phyloP scores from a whole-genome alignment of 2,329 filamentous ascomycete species.

The Lecanicillium sp. region DNA sequence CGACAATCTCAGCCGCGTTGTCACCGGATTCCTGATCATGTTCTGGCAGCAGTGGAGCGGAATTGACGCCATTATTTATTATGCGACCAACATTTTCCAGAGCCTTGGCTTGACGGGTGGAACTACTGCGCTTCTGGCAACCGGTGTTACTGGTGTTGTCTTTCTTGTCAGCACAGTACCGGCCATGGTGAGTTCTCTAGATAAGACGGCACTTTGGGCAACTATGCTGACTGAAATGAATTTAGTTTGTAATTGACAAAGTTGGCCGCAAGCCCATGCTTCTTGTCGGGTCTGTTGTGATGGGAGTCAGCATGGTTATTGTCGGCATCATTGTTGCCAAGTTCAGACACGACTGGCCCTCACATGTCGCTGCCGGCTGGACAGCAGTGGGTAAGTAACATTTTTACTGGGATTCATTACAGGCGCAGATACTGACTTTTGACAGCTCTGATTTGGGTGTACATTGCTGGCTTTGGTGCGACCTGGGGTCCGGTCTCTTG shows the following conservation, averaged over 20 bases:
- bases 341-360: slow-evolving; percentile 27
- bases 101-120: slow-evolving; percentile 54
- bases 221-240: slow-evolving; percentile 4
- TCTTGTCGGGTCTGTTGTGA: slow-evolving; percentile 27
- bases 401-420: not conserved
- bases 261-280: slow-evolving; percentile 33
- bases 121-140: slow-evolving; percentile 55
- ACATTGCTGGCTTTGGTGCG: slow-evolving; percentile 40
- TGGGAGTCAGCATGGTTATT: slow-evolving; percentile 29
- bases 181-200: slow-evolving; percentile 16
- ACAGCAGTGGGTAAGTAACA: slow-evolving; percentile 19
- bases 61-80: slow-evolving; percentile 37
- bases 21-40: slow-evolving; percentile 56
- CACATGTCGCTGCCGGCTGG: slow-evolving; percentile 29
- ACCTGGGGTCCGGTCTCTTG: slow-evolving; percentile 40
- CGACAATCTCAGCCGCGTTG: slow-evolving; percentile 54
- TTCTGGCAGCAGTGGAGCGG: slow-evolving; percentile 43
- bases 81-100: slow-evolving; percentile 50
- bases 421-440: not conserved
- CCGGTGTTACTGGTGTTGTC: slow-evolving; percentile 63
- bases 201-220: not conserved
- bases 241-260: slow-evolving; percentile 26
- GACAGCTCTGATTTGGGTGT: slow-evolving; percentile 29
- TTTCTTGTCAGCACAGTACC: slow-evolving; percentile 43
- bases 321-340: slow-evolving; percentile 32